These are phyloP conservation scores for Chlamydomonas applanata DNA, from an alignment of 139 green algal genomes.

Conservation along the genomic window DNA sequence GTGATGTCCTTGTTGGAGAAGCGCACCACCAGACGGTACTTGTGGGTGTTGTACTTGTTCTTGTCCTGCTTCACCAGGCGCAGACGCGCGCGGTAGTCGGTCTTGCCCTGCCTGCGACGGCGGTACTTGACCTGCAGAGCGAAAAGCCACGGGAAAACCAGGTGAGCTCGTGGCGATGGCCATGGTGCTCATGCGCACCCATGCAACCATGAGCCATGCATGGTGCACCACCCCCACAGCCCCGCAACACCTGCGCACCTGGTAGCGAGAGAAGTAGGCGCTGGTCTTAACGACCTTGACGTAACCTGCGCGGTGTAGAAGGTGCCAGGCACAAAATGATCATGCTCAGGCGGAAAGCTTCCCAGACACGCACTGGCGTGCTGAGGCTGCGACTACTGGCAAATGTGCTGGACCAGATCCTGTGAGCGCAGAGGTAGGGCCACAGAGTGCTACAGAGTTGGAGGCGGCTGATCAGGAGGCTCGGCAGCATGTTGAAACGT, in stretches of 20 bases:
- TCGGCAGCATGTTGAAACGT: no score
- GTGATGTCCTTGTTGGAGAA: constrained; percentile 91
- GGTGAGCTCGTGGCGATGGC: not conserved
- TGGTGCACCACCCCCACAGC: not conserved
- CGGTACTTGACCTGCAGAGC: constrained; percentile 86
- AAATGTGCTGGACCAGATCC: not conserved
- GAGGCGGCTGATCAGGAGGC: no score
- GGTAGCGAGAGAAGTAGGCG: constrained; percentile 88
- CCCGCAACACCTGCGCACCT: constrained; percentile 44
- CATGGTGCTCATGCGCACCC: not conserved
- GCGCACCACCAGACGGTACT: constrained; percentile 80
- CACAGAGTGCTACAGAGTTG: no score
- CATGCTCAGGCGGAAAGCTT: no score
- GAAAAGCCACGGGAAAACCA: not conserved
- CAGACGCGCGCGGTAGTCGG: constrained; percentile 93
- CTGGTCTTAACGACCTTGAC: constrained; percentile 73
- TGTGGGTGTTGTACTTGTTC: constrained; percentile 99
- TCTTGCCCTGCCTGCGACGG: constrained; percentile 80
- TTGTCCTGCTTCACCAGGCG: constrained; percentile 96
- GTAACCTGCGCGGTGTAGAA: no score
- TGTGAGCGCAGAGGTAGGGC: no score
- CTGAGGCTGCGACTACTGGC: not conserved
- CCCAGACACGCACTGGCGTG: no score
- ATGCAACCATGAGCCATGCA: not conserved
- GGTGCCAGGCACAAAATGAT: no score